Base-by-base conservation (phyloP, 164 flowering plant genomes). In the Pachysandra terminalis region DNA sequence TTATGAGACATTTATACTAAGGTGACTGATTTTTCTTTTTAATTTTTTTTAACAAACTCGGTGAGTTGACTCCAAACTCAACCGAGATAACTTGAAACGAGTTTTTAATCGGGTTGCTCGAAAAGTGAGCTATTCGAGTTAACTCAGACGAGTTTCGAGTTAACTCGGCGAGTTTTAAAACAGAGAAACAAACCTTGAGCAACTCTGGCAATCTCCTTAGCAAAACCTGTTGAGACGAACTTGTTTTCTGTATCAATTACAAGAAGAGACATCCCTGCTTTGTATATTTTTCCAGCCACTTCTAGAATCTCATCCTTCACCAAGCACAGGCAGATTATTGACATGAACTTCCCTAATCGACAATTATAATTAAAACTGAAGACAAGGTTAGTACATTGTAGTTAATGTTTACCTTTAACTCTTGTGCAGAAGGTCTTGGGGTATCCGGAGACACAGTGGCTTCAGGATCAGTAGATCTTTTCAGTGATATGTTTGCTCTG, bases 181-280 rank as follows among this genome's bases (percentile, higher is more conserved):
- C n/a, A n/a, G n/a, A n/a, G n/a, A n/a, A n/a, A n/a, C n/a, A 68
- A 7, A 91, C 98, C 97, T 89, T 90, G 98, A 55, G 98, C 92
- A 51, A 91, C 88, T 86, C 97, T 85, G 0, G 98, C 97, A 48
- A 95, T 84, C 77, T 95, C 97, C 78, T 91, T 95, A 45, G 98
- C 98, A 75, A 95, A 95, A 49, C 98, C 98, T 23, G 97, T 91
- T 19, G 97, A 95, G 28, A 95, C 96, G 70, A 95, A 95, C 80
- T 91, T 91, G 79, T 95, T 95, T 76, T 95, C 98, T 7, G 97
- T 95, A 76, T 95, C 97, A 5, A 95, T 95, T 53, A 95, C 96
- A 22, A 95, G 92, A 59, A 91, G 92, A 45, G 98, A 95, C 97
- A 91, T 91, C 71, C 97, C 96, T 45, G 98, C 81, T 78, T 87